Evolutionary conservation across 345 rosid species (phyloP), one percentile per base, ranked within the genome.

Genomic region (Populus simonii): DNA sequence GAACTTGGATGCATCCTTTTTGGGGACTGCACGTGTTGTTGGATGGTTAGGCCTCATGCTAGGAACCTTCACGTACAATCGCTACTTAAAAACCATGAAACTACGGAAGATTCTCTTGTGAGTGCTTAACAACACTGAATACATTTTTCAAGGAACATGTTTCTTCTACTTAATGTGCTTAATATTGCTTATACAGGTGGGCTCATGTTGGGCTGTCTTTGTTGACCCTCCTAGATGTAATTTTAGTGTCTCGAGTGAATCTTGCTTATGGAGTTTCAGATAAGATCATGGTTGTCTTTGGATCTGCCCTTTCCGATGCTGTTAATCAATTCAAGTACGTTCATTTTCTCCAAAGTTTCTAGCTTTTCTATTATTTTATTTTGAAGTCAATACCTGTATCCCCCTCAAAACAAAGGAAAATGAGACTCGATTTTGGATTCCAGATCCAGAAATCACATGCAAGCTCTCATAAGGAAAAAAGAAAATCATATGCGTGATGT

Each of bases 11-110:
- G 92, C 99, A 53, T 89, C 98, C 6, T 94, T 96, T 84, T 69
- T 96, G 79, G 99, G 99, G 71, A 90, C 90, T 69, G 85, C 90
- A 3, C 93, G 97, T 71, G 99, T 96, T 74, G 84, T 94, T 72
- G 98, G 97, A 81, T 96, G 97, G 97, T 71, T 88, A 65, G 97
- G 99, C 63, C 99, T 96, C 82, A 92, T 96, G 98, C 33, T 93
- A 73, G 99, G 98, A 68, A 93, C 98, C 51, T 90, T 90, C 75
- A 79, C 79, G 23, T 93, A 92, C 81, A 96, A 92, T 79, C 88
- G 84, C 3, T 90, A 87, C 85, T 85, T 96, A 61, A 92, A 92
- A 84, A 83, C 76, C 41, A 85, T 92, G 96, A 93, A 91, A 84
- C 88, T 96, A 18, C 87, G 91, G 23, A 92, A 76, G 76, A 92